Conservation (phyloP, 495 filamentous ascomycete species). For the Penicillium desertorum region DNA sequence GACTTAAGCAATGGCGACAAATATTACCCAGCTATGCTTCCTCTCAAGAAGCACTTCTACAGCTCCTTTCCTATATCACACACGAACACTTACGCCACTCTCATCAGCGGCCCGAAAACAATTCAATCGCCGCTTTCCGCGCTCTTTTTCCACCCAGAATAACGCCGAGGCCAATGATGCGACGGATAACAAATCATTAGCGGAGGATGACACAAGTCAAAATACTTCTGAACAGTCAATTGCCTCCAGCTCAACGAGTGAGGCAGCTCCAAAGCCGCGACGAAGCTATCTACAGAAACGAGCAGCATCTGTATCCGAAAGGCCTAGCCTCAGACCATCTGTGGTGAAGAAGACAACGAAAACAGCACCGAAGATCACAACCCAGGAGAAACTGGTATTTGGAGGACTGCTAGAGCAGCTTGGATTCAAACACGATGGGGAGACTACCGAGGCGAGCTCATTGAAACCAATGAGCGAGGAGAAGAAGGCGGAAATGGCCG, state of each 20-base stretch:
- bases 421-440: constrained; percentile 11
- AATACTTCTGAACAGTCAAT: constrained; percentile 1
- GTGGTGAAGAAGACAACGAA: neutral
- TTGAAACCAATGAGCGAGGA: constrained; percentile 9
- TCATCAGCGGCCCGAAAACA: constrained; percentile 16
- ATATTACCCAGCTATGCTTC: constrained; percentile 25
- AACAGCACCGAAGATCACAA: constrained; percentile 25
- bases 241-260: neutral
- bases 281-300: constrained; percentile 32
- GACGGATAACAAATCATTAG: neutral
- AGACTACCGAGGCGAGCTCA: neutral
- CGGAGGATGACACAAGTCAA: constrained; percentile 3
- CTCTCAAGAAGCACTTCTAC: constrained; percentile 30
- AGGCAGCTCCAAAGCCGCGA: constrained; percentile 7
- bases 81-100: constrained; percentile 52
- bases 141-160: constrained; percentile 14
- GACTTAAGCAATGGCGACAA: constrained; percentile 20
- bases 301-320: constrained; percentile 15
- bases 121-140: constrained; percentile 13
- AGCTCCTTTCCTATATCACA: constrained; percentile 69
- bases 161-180: neutral
- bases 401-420: constrained; percentile 29
- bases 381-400: constrained; percentile 30
- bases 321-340: neutral
- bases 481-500: constrained; percentile 22